Conservation (phyloP, 257 asterid species). For the Nicotiana sylvestris region DNA sequence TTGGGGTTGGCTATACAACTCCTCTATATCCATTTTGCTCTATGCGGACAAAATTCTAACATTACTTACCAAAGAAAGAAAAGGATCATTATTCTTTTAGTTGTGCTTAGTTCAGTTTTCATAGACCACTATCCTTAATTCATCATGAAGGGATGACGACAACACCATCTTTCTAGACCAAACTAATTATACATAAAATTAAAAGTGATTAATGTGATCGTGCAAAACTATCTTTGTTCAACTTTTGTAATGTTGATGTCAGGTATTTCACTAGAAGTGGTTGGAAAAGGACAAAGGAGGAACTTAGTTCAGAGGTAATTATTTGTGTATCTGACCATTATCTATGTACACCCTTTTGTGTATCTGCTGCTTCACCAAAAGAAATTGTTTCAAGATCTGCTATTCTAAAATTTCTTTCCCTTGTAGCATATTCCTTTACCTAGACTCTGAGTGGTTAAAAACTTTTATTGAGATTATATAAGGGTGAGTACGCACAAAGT, state of each 20-base stretch:
- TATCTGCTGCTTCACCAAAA: conserved; percentile 1
- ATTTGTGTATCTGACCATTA: background rate
- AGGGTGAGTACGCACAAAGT: background rate
- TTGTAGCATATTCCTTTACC: background rate
- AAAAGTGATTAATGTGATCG: background rate
- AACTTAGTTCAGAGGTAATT: conserved; percentile 57
- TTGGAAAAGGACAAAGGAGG: conserved; percentile 90
- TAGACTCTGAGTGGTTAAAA: background rate
- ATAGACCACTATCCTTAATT: background rate
- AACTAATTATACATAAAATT: background rate
- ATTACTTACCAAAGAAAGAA: background rate
- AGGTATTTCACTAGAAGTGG: conserved; percentile 89
- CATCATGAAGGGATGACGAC: background rate
- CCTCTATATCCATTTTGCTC: background rate
- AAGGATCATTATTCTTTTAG: background rate
- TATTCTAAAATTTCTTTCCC: background rate
- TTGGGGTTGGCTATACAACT: background rate
- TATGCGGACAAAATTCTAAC: background rate
- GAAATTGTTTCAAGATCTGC: background rate
- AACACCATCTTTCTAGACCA: background rate
- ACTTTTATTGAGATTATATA: background rate
- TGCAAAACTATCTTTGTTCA: background rate
- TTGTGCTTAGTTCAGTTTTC: background rate
- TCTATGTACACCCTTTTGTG: background rate
- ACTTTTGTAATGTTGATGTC: conserved; percentile 19